Evolutionary conservation across 306 rosid species (phyloP), one percentile per base, ranked within the genome.

Genomic region (Parietaria judaica): DNA sequence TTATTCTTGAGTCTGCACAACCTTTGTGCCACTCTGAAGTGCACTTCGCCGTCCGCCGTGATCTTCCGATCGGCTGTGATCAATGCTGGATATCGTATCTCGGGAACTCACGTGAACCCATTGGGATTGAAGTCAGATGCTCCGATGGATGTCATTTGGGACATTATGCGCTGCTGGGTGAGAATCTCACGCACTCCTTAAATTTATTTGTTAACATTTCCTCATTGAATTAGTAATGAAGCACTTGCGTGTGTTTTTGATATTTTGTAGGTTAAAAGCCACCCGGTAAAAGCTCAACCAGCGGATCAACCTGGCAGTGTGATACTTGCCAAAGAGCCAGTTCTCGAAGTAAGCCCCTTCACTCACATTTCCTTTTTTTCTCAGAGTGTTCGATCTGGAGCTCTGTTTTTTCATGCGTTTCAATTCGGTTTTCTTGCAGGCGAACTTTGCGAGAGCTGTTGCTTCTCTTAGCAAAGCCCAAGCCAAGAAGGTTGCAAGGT

Each of bases 111-210:
- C 71, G 96, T 92, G 38, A 82, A 86, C 74, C 96, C 99, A 12
- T 39, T 92, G 70, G 96, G 96, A 63, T 83, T 92, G 67, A 92
- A 92, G 72, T 82, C 97, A 17, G 96, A 92, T 67, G 99, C 97
- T 15, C 99, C 99, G 15, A 88, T 88, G 94, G 86, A 78, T 36
- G 86, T 92, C 64, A 84, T 92, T 78, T 92, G 99, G 96, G 99
- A 92, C 66, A 92, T 92, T 54, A 92, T 92, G 98, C 95, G 98
- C 64, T 86, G 96, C 74, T 92, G 98, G 98, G 98, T 92, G 76
- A 61, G 95, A 37, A 38, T 55, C 49, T 7, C 62, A 17, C 14
- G 5, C 23, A 34, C 16, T 11, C 35, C 36, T 54, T 54, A 23
- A 54, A 14, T 53, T 53, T 53, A 1, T 53, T 15, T 55, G 14